These are phyloP conservation scores for Psophocarpus tetragonolobus DNA, from an alignment of 306 rosid genomes.

Conservation along the genomic window DNA sequence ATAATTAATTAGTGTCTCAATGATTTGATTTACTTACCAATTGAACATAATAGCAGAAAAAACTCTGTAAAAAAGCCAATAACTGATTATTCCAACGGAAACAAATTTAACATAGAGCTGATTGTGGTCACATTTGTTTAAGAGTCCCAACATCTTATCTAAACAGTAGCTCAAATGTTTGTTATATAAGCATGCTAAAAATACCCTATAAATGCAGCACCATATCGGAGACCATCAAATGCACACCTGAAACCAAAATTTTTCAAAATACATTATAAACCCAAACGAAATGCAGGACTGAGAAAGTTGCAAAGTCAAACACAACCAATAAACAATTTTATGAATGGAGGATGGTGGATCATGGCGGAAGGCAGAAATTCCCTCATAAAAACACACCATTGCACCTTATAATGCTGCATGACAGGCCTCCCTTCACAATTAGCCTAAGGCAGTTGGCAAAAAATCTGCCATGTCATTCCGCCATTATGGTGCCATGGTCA, in stretches of 20 bases:
- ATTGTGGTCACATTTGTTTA: not conserved
- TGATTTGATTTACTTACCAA: slow-evolving; percentile 9
- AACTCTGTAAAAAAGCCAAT: slow-evolving; percentile 8
- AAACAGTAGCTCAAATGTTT: slow-evolving; percentile 21
- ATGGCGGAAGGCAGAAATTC: too few species aligned
- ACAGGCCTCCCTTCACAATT: too few species aligned
- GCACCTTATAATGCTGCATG: too few species aligned
- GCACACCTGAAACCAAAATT: slow-evolving; percentile 77
- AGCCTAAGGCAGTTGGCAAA: too few species aligned
- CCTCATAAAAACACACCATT: too few species aligned
- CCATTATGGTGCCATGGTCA: too few species aligned
- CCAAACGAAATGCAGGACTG: slow-evolving; percentile 11
- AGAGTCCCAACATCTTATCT: slow-evolving; percentile 5
- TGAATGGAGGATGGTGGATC: too few species aligned
- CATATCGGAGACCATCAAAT: slow-evolving; percentile 95
- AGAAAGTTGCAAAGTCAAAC: slow-evolving; percentile 6
- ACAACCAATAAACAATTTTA: slow-evolving; percentile 12
- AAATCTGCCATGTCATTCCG: too few species aligned
- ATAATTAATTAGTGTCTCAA: slow-evolving; percentile 30
- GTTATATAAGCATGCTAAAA: not conserved
- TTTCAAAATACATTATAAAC: not conserved
- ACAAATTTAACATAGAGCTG: not conserved
- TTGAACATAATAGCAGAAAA: slow-evolving; percentile 12
- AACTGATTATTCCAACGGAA: slow-evolving; percentile 8
- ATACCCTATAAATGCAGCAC: slow-evolving; percentile 97